A percentile compares a stretch with the other conserved stretches of the same genome.
Evolutionary conservation across 352 stramenopile species (phyloP).

Genomic region (Phytophthora melonis): DNA sequence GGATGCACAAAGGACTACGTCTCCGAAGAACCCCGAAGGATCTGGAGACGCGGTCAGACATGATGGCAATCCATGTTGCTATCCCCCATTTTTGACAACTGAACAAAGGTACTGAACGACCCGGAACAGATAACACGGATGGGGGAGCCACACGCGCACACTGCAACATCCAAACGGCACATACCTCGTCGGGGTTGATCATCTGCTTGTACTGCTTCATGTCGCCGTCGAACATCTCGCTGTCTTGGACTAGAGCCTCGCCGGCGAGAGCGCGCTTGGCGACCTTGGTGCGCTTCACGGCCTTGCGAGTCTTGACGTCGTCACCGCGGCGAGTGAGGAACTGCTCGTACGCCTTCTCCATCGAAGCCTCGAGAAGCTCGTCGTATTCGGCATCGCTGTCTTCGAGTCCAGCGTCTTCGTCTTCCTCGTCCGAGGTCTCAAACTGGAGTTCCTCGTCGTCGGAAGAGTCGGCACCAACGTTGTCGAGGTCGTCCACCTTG

Average conservation of each 20-base stretch:
- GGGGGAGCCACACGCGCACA: constrained; percentile 53
- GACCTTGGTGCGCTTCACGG: constrained; percentile 87
- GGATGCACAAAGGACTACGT: constrained; percentile 83
- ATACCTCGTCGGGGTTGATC: constrained; percentile 89
- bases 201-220: constrained; percentile 85
- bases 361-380: constrained; percentile 79
- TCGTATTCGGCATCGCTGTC: constrained; percentile 87
- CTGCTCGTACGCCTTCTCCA: constrained; percentile 89
- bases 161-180: constrained; percentile 42
- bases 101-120: constrained; percentile 87
- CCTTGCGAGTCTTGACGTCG: constrained; percentile 84
- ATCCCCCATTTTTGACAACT: constrained; percentile 94
- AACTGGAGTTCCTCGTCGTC: constrained; percentile 55
- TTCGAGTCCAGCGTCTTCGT: constrained; percentile 41
- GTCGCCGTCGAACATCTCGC: constrained; percentile 86
- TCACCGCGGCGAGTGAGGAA: constrained; percentile 83
- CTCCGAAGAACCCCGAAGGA: constrained; percentile 41
- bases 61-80: constrained; percentile 75
- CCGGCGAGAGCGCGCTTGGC: constrained; percentile 85
- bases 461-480: constrained; percentile 55
- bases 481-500: constrained; percentile 84
- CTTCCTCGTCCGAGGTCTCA: constrained; percentile 38
- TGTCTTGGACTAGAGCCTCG: constrained; percentile 81
- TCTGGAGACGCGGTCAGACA: constrained; percentile 78
- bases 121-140: constrained; percentile 94